Evolutionary conservation across 148 eudicot genomes (phyloP), one percentile per base, ranked within the genome.

Genomic region (Rhododendron simsii): DNA sequence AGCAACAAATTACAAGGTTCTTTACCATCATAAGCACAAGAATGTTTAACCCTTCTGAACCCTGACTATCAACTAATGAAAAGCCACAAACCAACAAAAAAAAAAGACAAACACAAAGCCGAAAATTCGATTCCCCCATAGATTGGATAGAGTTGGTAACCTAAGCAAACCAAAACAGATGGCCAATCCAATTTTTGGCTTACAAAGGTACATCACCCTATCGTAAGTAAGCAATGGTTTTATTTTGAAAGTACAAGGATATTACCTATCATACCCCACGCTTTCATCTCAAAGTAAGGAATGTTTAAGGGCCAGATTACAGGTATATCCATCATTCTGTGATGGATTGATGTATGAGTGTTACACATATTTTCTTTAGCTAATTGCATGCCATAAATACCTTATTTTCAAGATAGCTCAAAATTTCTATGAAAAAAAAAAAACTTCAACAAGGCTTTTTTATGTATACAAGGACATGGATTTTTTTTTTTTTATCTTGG

Each of bases 1-100:
- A 86, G 80, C 57, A 85, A 76, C 13, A 81, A 81, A 61, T 48
- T 21, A 44, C 69, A 75, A 51, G 57, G 15, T 55, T 65, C 44
- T 51, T 57, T 55, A 35, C 35, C 20, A 81, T 47, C 67, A 9
- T 23, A 23, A 79, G 20, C n/a, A 61, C n/a, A 76, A 77, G n/a
- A 48, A 26, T 14, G 37, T 33, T 63, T 20, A 33, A 28, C n/a
- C 74, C 48, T 48, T 71, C 45, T 63, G 50, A 50, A 84, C 55
- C 55, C 20, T 75, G 28, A 81, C 37, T 33, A 35, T 18, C 67
- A 81, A 81, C 23, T 20, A 44, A 81, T 81, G 84, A 61, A 82
- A 39, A 14, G 73, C 73, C 84, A 13, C 16, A 55, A 81, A 8
- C 84, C 50, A 81, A 81, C 71, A 35, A 81, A 16, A 15, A 28